Evolutionary conservation across 495 filamentous ascomycete genomes (phyloP), one percentile per base, ranked within the genome.

Genomic region (Hypoxylon lienhwacheense): DNA sequence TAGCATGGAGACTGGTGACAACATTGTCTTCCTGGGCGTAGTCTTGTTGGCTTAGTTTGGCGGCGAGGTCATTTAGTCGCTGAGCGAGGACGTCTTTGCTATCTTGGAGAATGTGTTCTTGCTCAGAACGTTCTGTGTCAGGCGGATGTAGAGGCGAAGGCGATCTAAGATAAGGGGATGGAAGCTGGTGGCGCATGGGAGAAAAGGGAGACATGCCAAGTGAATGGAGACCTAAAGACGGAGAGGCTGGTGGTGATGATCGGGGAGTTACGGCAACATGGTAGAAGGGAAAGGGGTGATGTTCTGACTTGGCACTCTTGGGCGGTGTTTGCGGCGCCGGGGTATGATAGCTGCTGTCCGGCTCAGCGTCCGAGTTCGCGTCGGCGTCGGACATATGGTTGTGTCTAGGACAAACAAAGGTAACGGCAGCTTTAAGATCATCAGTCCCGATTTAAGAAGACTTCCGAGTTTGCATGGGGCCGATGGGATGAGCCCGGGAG

Each of bases 81-180:
- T 78, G 73, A 6, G 77, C 62, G 21, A 81, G 59, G 3, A 73
- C 72, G 61, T 78, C 73, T 47, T 71, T 75, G 64, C 71, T 74
- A 49, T 75, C 72, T 21, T 71, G 70, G 8, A 69, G 60, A 46
- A 66, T 42, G 10, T 67, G 56, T 17, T 52, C 59, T 14, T 61
- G 39, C 16, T 53, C 44, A 22, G 41, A 42, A 34, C 22, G 42
- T 5, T 43, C 47, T 11, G 37, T 8, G 14, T 66, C 52, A 3
- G 45, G 16, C 8, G 35, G 43, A 7, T 63, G 61, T 24, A 53
- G 57, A 52, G 33, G 24, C 5, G 66, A 63, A 5, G 65, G 45
- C 14, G 66, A 64, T 39, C 50, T 48, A 29, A 31, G 20, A 17
- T 51, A 29, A 4, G 66, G 59, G 25, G 65, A 60, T 21, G 65